Base-by-base conservation (phyloP, 257 asterid genomes). In the Salvia miltiorrhiza region DNA sequence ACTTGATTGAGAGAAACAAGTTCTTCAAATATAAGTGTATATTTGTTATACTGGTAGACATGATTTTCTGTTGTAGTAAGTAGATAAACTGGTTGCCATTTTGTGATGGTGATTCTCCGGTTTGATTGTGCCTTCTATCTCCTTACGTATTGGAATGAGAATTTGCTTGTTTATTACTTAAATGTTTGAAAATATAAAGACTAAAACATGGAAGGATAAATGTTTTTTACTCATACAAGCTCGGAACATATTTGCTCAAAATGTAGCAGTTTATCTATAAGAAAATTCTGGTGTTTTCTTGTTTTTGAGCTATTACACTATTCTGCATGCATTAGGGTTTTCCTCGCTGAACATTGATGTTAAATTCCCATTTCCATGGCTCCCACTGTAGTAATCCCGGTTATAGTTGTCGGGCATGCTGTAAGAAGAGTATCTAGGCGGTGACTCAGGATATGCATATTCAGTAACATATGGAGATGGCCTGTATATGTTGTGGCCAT, bases 271-370 rank as follows among this genome's bases (percentile, higher is more conserved):
- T 67, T 76, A 58, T 67, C 79, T 73, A 37, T 52, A 67, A 58
- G 60, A 54, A 66, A 69, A 48, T 28, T 65, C 41, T 63, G 13
- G 55, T 50, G 54, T 71, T 70, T 62, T 0, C 43, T 58, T 79
- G 44, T 71, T 61, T 73, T 64, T 72, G 67, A 39, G 47, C 69
- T 59, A 17, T 75, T 72, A 91, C 53, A 80, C 81, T 70, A 91
- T 91, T 66, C 70, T 77, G 75, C 97, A 91, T 50, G 95, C 84
- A 75, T 88, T 89, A 58, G 97, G 93, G 78, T 88, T 88, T 75
- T 91, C 97, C 75, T 91, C 97, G 12, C 97, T 88, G 79, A 91
- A 91, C 60, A 87, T 82, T n/a, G 96, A 81, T 24, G 87, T 71
- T 62, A 87, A 79, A 48, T 48, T 70, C 23, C 84, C 77, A 23